Conservation (phyloP, 2,329 filamentous ascomycete species). For the Alternaria longipes region DNA sequence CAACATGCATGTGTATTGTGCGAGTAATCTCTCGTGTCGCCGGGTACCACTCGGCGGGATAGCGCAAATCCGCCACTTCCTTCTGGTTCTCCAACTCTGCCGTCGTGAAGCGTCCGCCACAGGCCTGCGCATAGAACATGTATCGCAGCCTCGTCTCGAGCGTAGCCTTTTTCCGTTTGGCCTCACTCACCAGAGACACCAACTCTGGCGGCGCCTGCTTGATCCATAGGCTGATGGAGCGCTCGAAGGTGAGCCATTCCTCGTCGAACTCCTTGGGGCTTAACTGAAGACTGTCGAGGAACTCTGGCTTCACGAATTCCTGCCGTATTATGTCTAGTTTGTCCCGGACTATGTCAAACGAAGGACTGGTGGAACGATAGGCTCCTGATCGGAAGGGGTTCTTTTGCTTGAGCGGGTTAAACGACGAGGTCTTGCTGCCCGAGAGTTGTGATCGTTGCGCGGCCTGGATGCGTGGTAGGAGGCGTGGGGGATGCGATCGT, state of each 20-base stretch:
- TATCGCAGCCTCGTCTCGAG: constrained; percentile 69
- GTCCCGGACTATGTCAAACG: constrained; percentile 15
- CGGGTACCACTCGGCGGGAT: constrained; percentile 91
- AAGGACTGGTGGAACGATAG: background rate
- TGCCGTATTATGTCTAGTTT: constrained; percentile 25
- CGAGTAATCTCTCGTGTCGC: constrained; percentile 81
- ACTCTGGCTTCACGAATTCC: constrained; percentile 28
- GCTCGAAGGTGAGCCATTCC: constrained; percentile 40
- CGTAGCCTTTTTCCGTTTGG: constrained; percentile 19
- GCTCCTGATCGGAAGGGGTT: constrained; percentile 2
- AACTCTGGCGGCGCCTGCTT: constrained; percentile 33
- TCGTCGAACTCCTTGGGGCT: constrained; percentile 32
- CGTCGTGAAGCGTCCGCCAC: constrained; percentile 46
- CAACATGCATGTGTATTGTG: constrained; percentile 90
- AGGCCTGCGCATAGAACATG: constrained; percentile 65
- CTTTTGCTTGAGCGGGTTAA: constrained; percentile 2
- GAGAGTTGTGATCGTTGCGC: constrained; percentile 19
- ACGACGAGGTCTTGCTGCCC: background rate
- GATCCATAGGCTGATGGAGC: constrained; percentile 31
- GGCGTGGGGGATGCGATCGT: constrained; percentile 31
- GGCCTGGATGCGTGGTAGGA: constrained; percentile 40
- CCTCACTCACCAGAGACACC: constrained; percentile 20
- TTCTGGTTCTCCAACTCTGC: constrained; percentile 51
- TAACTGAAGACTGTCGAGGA: constrained; percentile 42
- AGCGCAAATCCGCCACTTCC: constrained; percentile 79